A percentile compares a stretch with the other conserved stretches of the same genome.
phyloP scores from a whole-genome alignment of 257 asterid genomes.

The Ophiorrhiza pumila region DNA sequence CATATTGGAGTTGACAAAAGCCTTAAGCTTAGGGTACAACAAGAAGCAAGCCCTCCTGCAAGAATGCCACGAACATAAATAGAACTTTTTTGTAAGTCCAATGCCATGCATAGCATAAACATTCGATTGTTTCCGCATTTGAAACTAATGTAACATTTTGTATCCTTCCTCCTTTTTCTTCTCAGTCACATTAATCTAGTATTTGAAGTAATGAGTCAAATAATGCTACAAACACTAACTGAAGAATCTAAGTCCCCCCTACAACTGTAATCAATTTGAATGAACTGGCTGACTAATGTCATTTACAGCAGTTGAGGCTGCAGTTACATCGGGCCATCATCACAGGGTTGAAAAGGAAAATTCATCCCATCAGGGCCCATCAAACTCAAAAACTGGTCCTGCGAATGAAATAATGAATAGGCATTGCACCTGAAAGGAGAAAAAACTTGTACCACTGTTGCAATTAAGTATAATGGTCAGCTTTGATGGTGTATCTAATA shows the following conservation, averaged over 20 bases:
- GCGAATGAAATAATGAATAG: conserved; percentile 40
- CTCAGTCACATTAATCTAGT: not conserved
- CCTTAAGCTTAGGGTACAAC: too few relatives aligned
- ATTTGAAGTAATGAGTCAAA: too few relatives aligned
- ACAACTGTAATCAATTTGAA: not conserved
- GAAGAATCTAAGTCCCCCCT: not conserved
- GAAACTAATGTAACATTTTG: too few relatives aligned
- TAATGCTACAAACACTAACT: too few relatives aligned
- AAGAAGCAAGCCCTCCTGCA: too few relatives aligned
- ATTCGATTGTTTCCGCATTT: too few relatives aligned
- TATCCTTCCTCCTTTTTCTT: not conserved
- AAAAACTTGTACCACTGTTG: conserved; percentile 13
- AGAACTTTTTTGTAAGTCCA: too few relatives aligned
- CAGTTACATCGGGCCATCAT: conserved; percentile 18
- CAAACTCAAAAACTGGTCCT: conserved; percentile 23
- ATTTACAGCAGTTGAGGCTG: conserved; percentile 18
- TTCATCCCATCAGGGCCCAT: conserved; percentile 26
- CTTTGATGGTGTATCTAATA: conserved; percentile 5
- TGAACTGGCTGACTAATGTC: conserved; percentile 2
- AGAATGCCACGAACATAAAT: too few relatives aligned
- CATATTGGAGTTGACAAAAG: too few relatives aligned
- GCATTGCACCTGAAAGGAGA: conserved; percentile 21
- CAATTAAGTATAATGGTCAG: conserved; percentile 2
- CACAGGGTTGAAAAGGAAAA: conserved; percentile 21
- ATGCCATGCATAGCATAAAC: too few relatives aligned